Percentiles rank a stretch among this genome's conserved stretches.
phyloP scores from a whole-genome alignment of 202 grass and related monocot genomes.

The Brachypodium distachyon region DNA sequence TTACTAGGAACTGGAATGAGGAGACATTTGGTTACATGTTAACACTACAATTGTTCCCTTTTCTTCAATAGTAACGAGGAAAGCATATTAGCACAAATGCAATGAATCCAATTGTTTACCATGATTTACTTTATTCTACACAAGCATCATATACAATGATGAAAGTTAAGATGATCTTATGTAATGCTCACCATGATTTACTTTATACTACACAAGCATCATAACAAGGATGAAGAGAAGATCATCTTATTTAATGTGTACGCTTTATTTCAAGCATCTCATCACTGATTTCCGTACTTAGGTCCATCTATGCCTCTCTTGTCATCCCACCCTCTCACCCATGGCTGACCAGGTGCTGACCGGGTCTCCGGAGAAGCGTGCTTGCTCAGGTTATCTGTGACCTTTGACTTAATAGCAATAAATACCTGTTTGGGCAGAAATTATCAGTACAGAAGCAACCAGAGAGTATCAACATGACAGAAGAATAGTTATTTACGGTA shows the following conservation, averaged over 20 bases:
- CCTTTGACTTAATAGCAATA: constrained; percentile 58
- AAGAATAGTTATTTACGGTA: neutral
- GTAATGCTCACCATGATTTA: neutral
- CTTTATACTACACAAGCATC: constrained; percentile 29
- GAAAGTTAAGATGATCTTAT: neutral
- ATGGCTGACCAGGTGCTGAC: constrained; percentile 74
- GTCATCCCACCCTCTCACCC: constrained; percentile 97
- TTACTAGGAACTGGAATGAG: neutral
- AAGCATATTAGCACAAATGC: neutral
- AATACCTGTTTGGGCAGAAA: constrained; percentile 58
- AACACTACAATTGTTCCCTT: neutral
- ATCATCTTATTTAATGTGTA: neutral
- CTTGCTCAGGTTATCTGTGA: constrained; percentile 63
- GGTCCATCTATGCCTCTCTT: constrained; percentile 59
- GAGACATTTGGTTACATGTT: neutral
- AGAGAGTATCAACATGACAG: neutral
- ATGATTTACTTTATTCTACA: neutral
- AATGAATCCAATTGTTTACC: neutral
- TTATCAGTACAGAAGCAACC: neutral
- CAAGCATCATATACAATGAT: neutral
- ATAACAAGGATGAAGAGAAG: neutral
- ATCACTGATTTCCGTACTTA: constrained; percentile 91
- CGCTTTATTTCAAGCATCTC: neutral
- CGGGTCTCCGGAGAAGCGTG: constrained; percentile 74
- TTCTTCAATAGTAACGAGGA: neutral